Conservation (phyloP, 305 asterid genomes). For the Fraxinus velutina region DNA sequence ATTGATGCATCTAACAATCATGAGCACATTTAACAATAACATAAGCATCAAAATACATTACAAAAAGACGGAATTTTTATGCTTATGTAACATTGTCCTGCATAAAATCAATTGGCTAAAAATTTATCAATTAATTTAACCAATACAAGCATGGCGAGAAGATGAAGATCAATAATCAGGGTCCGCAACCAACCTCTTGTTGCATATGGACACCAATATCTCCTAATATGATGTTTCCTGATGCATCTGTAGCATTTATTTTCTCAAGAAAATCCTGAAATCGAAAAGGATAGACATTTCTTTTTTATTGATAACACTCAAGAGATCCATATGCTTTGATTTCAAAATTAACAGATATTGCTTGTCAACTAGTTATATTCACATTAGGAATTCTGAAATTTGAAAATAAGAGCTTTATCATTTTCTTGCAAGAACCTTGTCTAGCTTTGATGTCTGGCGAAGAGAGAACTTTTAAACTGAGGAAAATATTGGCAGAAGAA, state of each 20-base stretch:
- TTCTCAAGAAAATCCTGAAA: slow-evolving; percentile 62
- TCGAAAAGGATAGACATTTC: neutral
- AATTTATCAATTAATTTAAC: neutral
- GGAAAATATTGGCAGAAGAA: neutral
- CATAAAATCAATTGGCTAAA: neutral
- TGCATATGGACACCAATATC: slow-evolving; percentile 78
- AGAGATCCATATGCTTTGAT: neutral
- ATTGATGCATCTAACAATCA: neutral
- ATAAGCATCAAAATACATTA: neutral
- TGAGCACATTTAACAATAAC: neutral
- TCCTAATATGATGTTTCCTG: slow-evolving; percentile 73
- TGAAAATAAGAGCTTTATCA: neutral
- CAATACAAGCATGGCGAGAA: neutral
- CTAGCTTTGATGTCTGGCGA: neutral
- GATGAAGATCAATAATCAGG: neutral
- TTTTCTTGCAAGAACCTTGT: neutral
- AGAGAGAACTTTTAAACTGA: neutral
- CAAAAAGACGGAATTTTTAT: neutral
- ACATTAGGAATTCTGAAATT: neutral
- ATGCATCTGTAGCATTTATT: slow-evolving; percentile 82
- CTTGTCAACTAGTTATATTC: neutral
- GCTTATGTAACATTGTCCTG: neutral
- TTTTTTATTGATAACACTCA: neutral
- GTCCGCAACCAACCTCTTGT: slow-evolving; percentile 58
- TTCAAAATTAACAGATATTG: neutral